Evolutionary conservation across 1,284 basidiomycete species (phyloP).

Genomic region (Volvariella volvacea): DNA sequence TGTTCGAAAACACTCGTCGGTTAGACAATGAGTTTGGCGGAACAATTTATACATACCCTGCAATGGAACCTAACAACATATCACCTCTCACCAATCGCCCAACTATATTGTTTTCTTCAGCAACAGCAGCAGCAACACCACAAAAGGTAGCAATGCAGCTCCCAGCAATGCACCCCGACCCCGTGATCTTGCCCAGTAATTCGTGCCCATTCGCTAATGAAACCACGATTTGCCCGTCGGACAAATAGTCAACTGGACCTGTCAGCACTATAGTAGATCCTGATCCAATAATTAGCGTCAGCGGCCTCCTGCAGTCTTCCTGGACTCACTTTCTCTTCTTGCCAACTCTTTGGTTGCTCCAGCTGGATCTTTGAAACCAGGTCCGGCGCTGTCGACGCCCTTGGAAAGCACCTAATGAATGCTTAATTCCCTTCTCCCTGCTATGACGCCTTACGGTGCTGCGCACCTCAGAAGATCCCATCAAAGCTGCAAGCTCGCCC

Average conservation of each 20-base stretch:
- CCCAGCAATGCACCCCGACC: constrained; percentile 87
- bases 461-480: constrained; percentile 65
- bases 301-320: constrained; percentile 1
- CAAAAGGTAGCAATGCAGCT: constrained; percentile 74
- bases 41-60: constrained; percentile 50
- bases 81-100: constrained; percentile 58
- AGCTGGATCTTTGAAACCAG: constrained; percentile 71
- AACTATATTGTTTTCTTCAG: constrained; percentile 18
- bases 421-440: not conserved
- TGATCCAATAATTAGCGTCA: constrained; percentile 18
- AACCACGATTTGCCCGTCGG: constrained; percentile 71
- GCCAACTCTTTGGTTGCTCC: constrained; percentile 70
- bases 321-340: constrained; percentile 61
- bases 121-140: constrained; percentile 49
- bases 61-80: constrained; percentile 69
- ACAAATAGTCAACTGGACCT: constrained; percentile 81
- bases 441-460: not conserved
- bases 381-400: constrained; percentile 84
- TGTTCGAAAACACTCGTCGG: too few relatives aligned
- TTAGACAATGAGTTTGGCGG: too few relatives aligned
- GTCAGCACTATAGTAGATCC: constrained; percentile 83
- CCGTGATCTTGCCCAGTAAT: constrained; percentile 78
- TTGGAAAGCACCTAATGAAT: constrained; percentile 57
- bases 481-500: constrained; percentile 80
- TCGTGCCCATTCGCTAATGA: constrained; percentile 72